Conservation (phyloP, 2,329 filamentous ascomycete species). For the Trichoderma atrobrunneum region DNA sequence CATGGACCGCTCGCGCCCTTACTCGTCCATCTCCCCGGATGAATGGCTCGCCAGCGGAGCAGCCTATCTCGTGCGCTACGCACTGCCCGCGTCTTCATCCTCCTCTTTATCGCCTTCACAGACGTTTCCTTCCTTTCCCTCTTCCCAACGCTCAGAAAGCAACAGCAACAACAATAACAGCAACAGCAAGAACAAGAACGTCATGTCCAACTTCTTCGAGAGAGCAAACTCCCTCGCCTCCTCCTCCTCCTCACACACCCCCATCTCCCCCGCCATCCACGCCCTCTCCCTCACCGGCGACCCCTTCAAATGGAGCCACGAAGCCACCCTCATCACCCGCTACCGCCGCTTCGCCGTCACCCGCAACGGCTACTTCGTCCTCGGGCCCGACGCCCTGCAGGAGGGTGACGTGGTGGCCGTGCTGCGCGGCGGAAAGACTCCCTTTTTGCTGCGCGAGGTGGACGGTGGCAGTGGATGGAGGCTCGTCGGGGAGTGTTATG, state of each 20-base stretch:
- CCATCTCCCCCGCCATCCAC: slow-evolving; percentile 26
- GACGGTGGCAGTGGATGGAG: slow-evolving; percentile 23
- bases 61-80: slow-evolving; percentile 31
- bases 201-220: slow-evolving; percentile 2
- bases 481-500: slow-evolving; percentile 38
- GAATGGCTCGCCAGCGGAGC: slow-evolving; percentile 34
- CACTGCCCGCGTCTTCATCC: neutral
- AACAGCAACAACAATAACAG: neutral
- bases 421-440: slow-evolving; percentile 34
- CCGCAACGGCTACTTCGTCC: slow-evolving; percentile 31
- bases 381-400: slow-evolving; percentile 33
- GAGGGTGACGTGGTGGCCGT: slow-evolving; percentile 33
- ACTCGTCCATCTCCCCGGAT: slow-evolving; percentile 25
- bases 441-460: slow-evolving; percentile 31
- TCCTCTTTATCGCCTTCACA: neutral
- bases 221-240: slow-evolving; percentile 12
- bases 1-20: slow-evolving; percentile 28
- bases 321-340: slow-evolving; percentile 35
- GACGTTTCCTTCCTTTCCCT: neutral
- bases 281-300: slow-evolving; percentile 30
- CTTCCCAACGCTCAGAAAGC: neutral
- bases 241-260: neutral
- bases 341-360: slow-evolving; percentile 35
- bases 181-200: neutral
- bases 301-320: slow-evolving; percentile 36